These are phyloP conservation scores for Epichloe sibirici DNA, from an alignment of 2,329 filamentous ascomycete species.

Conservation along the genomic window DNA sequence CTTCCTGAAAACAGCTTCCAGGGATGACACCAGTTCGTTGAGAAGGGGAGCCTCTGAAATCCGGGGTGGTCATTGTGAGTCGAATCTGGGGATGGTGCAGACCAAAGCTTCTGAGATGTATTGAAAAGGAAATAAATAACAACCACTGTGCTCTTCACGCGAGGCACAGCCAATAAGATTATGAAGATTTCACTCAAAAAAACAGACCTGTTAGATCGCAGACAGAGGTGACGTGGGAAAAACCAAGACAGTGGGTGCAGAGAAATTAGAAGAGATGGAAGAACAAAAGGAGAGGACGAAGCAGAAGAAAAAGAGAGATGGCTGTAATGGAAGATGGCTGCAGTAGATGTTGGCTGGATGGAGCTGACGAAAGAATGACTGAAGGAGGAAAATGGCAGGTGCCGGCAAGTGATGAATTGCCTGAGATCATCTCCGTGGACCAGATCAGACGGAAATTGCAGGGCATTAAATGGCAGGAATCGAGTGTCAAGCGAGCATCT, in stretches of 20 bases:
- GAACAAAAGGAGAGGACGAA: slow-evolving; percentile 7
- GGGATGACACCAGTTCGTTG: slow-evolving; percentile 12
- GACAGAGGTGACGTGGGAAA: slow-evolving; percentile 14
- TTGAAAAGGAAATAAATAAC: slow-evolving; percentile 9
- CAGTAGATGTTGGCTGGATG: slow-evolving; percentile 2
- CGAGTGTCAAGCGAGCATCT: slow-evolving; percentile 7
- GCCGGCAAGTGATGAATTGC: slow-evolving; percentile 15
- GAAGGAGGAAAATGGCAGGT: slow-evolving; percentile 10
- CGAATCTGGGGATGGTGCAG: not conserved
- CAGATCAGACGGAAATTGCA: slow-evolving; percentile 12
- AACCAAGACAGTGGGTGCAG: slow-evolving; percentile 9
- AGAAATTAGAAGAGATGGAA: slow-evolving; percentile 9
- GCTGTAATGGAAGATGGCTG: slow-evolving; percentile 5
- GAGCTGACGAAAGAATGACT: slow-evolving; percentile 5
- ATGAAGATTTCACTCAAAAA: slow-evolving; percentile 17
- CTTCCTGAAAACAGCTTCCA: slow-evolving; percentile 11
- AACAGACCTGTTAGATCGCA: slow-evolving; percentile 17
- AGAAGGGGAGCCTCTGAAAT: slow-evolving; percentile 16
- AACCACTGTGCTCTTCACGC: slow-evolving; percentile 5
- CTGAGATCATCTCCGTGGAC: slow-evolving; percentile 4
- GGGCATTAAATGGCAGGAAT: slow-evolving; percentile 14
- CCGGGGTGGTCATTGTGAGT: slow-evolving; percentile 19
- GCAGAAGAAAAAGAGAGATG: slow-evolving; percentile 5
- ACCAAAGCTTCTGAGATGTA: slow-evolving; percentile 5
- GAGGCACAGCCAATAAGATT: slow-evolving; percentile 12